Conservation (phyloP, 2,329 filamentous ascomycete genomes). For the Trichoderma simmonsii region DNA sequence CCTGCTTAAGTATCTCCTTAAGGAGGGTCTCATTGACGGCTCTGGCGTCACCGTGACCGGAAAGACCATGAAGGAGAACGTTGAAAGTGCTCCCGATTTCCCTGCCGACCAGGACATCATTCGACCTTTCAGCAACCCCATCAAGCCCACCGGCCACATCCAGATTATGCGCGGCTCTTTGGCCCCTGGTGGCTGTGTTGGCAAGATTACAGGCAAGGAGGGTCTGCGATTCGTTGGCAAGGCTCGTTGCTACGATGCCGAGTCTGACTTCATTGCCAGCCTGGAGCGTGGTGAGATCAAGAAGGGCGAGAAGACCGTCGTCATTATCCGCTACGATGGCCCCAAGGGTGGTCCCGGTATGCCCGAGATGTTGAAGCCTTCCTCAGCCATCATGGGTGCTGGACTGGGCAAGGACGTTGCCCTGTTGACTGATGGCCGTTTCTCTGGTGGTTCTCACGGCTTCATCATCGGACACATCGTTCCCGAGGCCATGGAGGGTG, state of each 20-base stretch:
- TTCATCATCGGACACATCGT: slow-evolving; percentile 88
- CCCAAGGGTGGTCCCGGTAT: slow-evolving; percentile 92
- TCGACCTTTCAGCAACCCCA: slow-evolving; percentile 73
- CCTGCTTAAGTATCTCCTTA: slow-evolving; percentile 82
- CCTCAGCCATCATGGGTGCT: slow-evolving; percentile 87
- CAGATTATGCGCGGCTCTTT: slow-evolving; percentile 85
- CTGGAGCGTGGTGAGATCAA: slow-evolving; percentile 76
- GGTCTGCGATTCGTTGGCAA: slow-evolving; percentile 78
- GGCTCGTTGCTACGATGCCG: slow-evolving; percentile 80
- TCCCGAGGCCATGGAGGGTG: slow-evolving; percentile 81
- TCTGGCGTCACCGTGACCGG: slow-evolving; percentile 80
- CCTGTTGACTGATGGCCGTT: slow-evolving; percentile 71
- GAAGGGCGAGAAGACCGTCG: slow-evolving; percentile 81
- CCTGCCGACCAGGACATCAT: slow-evolving; percentile 78
- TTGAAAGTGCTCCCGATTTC: slow-evolving; percentile 70
- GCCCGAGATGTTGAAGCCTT: slow-evolving; percentile 94
- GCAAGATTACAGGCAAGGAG: slow-evolving; percentile 94
- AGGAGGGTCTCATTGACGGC: slow-evolving; percentile 78
- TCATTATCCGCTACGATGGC: slow-evolving; percentile 89
- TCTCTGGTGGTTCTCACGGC: slow-evolving; percentile 78
- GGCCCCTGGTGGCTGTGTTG: slow-evolving; percentile 81
- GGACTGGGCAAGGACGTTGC: slow-evolving; percentile 74
- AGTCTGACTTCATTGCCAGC: slow-evolving; percentile 74
- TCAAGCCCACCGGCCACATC: slow-evolving; percentile 83
- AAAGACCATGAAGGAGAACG: slow-evolving; percentile 84